phyloP scores from a whole-genome alignment of 257 asterid species.

The Orobanche coerulescens region DNA sequence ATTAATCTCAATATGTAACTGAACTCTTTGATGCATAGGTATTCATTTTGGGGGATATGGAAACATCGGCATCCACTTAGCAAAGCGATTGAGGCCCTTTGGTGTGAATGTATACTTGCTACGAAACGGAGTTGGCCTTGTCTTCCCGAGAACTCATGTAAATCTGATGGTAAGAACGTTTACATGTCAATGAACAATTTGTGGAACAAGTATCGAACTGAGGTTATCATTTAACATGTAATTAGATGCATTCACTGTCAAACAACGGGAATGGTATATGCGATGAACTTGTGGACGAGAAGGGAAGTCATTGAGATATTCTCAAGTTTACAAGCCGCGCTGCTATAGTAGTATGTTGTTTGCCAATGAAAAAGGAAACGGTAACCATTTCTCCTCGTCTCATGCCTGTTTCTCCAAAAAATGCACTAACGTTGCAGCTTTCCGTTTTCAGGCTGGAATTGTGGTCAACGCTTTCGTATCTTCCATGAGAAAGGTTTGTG shows the following conservation, averaged over 20 bases:
- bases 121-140: conserved; percentile 88
- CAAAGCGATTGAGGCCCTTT: no score
- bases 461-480: conserved; percentile 63
- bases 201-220: neutral
- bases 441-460: conserved; percentile 60
- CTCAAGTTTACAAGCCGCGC: conserved; percentile 67
- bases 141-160: no score
- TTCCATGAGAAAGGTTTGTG: conserved; percentile 75
- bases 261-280: neutral
- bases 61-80: no score
- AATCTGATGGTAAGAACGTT: conserved; percentile 34
- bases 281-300: conserved; percentile 59
- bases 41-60: no score
- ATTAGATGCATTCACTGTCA: conserved; percentile 16
- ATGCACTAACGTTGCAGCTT: neutral
- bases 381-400: conserved; percentile 24
- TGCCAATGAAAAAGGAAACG: conserved; percentile 66
- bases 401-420: neutral
- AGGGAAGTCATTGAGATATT: conserved; percentile 62
- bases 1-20: no score
- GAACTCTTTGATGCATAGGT: no score
- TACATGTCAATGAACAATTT: neutral
- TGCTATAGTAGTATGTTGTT: conserved; percentile 80
- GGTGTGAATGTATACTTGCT: no score
- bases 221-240: conserved; percentile 1